Evolutionary conservation across 306 rosid genomes (phyloP).

Genomic region (Castanospermum australe): DNA sequence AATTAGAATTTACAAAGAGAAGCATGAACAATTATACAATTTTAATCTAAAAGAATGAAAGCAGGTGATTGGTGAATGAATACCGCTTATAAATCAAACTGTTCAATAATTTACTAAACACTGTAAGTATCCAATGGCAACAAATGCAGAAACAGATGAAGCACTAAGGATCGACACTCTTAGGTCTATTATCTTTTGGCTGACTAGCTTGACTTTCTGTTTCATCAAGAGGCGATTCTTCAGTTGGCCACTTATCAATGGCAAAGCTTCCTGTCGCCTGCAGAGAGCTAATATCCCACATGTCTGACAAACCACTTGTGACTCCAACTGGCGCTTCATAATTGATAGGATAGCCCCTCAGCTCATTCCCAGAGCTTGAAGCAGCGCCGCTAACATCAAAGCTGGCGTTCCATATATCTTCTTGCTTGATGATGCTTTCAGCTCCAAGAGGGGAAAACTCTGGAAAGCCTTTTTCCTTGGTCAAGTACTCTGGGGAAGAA

Average conservation of each 20-base stretch:
- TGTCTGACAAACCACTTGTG: conserved; percentile 38
- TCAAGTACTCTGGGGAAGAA: conserved; percentile 51
- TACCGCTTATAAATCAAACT: conserved; percentile 32
- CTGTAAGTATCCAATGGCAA: conserved; percentile 41
- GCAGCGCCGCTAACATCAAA: conserved; percentile 42
- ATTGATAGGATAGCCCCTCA: conserved; percentile 54
- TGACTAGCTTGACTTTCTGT: conserved; percentile 32
- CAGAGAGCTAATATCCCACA: conserved; percentile 63
- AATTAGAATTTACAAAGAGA: conserved; percentile 17
- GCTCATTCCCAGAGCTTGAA: conserved; percentile 46
- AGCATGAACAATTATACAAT: conserved; percentile 24
- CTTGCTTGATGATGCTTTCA: conserved; percentile 53
- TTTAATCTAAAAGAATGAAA: conserved; percentile 22
- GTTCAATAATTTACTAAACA: conserved; percentile 40
- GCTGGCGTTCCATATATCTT: conserved; percentile 61
- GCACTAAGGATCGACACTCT: conserved; percentile 44
- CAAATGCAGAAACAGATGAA: conserved; percentile 33
- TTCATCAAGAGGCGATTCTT: conserved; percentile 52
- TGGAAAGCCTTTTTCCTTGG: conserved; percentile 36
- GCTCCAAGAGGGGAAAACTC: conserved; percentile 44
- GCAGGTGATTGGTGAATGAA: conserved; percentile 21
- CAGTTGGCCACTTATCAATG: conserved; percentile 46
- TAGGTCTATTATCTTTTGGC: conserved; percentile 30
- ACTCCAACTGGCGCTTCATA: conserved; percentile 53
- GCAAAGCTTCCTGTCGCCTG: conserved; percentile 48